Conservation (phyloP, 1,139 yeast species). For the Candida glucosophila region DNA sequence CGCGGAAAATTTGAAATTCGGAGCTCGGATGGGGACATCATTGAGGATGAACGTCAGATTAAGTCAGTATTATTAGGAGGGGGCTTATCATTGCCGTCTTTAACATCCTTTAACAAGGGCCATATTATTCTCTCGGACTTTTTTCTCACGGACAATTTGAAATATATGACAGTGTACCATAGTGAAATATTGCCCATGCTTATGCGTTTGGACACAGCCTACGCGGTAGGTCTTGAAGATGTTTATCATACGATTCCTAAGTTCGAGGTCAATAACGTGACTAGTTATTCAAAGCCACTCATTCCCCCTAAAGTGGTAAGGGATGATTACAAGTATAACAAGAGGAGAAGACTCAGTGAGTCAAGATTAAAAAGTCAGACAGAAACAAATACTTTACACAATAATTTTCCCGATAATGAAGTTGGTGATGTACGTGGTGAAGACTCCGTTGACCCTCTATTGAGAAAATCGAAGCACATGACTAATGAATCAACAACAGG, state of each 20-base stretch:
- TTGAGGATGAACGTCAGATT: slow-evolving; percentile 24
- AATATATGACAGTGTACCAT: slow-evolving; percentile 32
- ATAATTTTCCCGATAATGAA: slow-evolving; percentile 2
- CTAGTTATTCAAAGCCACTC: slow-evolving; percentile 21
- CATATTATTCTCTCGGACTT: slow-evolving; percentile 30
- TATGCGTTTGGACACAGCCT: slow-evolving; percentile 19
- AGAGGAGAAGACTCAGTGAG: slow-evolving; percentile 8
- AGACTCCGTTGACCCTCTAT: slow-evolving; percentile 22
- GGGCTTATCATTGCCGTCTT: slow-evolving; percentile 22
- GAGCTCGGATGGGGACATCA: slow-evolving; percentile 15
- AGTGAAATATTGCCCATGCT: slow-evolving; percentile 30
- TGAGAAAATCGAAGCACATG: slow-evolving; percentile 16
- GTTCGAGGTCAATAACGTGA: slow-evolving; percentile 26
- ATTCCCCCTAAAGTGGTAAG: slow-evolving; percentile 16
- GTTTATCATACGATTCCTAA: slow-evolving; percentile 24
- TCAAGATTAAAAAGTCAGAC: too few relatives aligned
- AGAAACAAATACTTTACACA: slow-evolving; percentile 4
- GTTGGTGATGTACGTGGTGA: slow-evolving; percentile 12
- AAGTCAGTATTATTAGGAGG: slow-evolving; percentile 27
- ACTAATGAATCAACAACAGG: slow-evolving; percentile 5
- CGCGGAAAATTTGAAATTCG: slow-evolving; percentile 28
- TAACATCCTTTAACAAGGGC: slow-evolving; percentile 25
- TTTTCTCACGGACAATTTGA: slow-evolving; percentile 27
- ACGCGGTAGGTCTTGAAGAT: slow-evolving; percentile 23
- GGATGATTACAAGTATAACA: slow-evolving; percentile 11